These are phyloP conservation scores for Entophlyctis luteolus DNA, from an alignment of 192 early-diverging fungal species.

Conservation along the genomic window DNA sequence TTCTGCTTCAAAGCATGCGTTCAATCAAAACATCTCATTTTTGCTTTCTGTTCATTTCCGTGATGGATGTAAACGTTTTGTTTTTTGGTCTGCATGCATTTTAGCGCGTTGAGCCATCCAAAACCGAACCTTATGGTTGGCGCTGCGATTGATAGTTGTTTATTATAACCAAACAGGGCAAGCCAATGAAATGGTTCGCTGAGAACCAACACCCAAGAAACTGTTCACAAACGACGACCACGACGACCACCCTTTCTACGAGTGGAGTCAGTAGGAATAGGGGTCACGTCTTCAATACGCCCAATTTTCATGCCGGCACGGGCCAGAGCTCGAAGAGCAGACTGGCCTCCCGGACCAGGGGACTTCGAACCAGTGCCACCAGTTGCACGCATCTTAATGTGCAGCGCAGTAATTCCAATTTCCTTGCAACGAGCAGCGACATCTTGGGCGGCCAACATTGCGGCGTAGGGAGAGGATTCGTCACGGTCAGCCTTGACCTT, in stretches of 20 bases:
- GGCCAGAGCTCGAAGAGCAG: slow-evolving; percentile 96
- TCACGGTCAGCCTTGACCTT: slow-evolving; percentile 99
- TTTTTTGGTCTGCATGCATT: no score
- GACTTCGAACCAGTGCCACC: slow-evolving; percentile 98
- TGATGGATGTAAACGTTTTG: no score
- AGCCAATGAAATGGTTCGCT: no score
- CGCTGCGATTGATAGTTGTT: no score
- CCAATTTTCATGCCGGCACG: slow-evolving; percentile 99
- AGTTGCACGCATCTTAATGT: slow-evolving; percentile 99
- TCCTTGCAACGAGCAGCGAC: slow-evolving; percentile 98
- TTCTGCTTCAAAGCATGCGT: no score
- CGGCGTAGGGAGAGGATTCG: slow-evolving; percentile 99
- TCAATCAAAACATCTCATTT: no score
- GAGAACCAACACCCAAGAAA: no score
- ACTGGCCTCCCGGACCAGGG: slow-evolving; percentile 96
- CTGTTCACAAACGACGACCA: slow-evolving; percentile 88
- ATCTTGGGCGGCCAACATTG: slow-evolving; percentile 99
- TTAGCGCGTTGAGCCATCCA: no score
- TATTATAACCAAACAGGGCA: no score
- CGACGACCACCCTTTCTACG: slow-evolving; percentile 99
- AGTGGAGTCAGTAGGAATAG: slow-evolving; percentile 97
- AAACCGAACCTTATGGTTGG: no score
- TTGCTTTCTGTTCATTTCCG: no score
- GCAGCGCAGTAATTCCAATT: slow-evolving; percentile 97
- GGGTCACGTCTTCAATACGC: slow-evolving; percentile 97